Evolutionary conservation across 257 asterid species (phyloP), one percentile per base, ranked within the genome.

Genomic region (Solanum boliviense): DNA sequence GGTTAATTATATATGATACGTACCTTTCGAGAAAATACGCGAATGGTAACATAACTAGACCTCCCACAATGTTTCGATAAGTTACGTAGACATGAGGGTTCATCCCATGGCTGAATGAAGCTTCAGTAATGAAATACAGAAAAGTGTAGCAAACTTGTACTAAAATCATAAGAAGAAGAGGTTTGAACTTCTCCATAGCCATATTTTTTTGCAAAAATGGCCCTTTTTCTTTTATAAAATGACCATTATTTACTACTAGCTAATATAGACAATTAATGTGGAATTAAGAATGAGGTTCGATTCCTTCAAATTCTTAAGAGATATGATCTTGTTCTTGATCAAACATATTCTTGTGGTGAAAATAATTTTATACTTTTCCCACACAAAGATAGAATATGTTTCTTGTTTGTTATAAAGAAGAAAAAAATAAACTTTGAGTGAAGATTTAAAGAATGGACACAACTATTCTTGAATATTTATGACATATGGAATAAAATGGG

Each of bases 31-130:
- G 87, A 58, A 94, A 93, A 88, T 92, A 95, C 83, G 98, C 98
- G 60, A 95, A 95, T 4, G 98, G 98, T 7, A 95, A 94, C 85
- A 90, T 87, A 18, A 76, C 68, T 4, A 94, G 41, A n/a, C 92
- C 94, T 27, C 94, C 94, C 5, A 95, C 91, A 4, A 92, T 58
- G 58, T 92, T 95, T 34, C 98, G 91, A 71, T 92, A 95, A 27
- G 98, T 95, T 20, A 95, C 90, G 6, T 94, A 95, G 86, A 94
- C 96, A 56, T 86, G 93, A 73, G 98, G 95, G 31, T 94, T 91
- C 98, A 95, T 92, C 36, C 98, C 98, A 88, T 95, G 96, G 67
- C 92, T 88, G 92, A 95, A 95, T 34, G 97, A 95, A 71, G 98
- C 98, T 84, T 95, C 93, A 5, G 98, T 93, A 44, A 94, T 93